These are phyloP conservation scores for Stephania japonica DNA, from an alignment of 164 flowering plant species.

Conservation along the genomic window DNA sequence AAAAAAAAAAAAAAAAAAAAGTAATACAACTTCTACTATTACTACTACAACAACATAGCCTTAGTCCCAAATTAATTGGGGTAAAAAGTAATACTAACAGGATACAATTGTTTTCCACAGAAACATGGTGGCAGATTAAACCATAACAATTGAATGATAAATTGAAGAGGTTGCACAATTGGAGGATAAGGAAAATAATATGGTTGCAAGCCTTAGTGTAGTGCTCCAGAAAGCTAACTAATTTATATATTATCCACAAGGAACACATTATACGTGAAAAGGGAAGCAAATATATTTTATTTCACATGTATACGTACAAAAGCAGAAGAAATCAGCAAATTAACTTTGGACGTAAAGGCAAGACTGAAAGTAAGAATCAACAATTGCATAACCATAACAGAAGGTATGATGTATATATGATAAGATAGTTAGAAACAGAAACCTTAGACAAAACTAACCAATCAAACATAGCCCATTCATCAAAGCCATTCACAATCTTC, in stretches of 20 bases:
- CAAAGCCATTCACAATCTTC: neutral
- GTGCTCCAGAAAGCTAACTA: neutral
- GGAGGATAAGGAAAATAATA: neutral
- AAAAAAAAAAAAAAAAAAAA: too few species aligned
- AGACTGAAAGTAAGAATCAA: neutral
- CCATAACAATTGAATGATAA: neutral
- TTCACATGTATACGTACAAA: neutral
- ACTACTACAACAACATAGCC: too few species aligned
- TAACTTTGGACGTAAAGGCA: neutral
- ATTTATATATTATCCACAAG: neutral
- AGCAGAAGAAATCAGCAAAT: neutral
- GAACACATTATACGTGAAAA: neutral
- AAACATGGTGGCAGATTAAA: neutral
- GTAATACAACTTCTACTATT: too few species aligned
- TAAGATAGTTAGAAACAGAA: neutral
- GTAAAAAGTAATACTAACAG: too few species aligned
- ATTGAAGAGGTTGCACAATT: neutral
- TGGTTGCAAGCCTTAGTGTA: neutral
- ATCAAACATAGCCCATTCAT: neutral
- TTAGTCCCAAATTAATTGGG: too few species aligned
- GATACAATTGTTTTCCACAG: too few species aligned
- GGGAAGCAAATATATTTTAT: neutral
- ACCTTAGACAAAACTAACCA: neutral
- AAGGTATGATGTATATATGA: neutral
- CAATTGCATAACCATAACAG: neutral